Evolutionary conservation across 139 green algal genomes (phyloP).

Genomic region (Haematococcus sp.): DNA sequence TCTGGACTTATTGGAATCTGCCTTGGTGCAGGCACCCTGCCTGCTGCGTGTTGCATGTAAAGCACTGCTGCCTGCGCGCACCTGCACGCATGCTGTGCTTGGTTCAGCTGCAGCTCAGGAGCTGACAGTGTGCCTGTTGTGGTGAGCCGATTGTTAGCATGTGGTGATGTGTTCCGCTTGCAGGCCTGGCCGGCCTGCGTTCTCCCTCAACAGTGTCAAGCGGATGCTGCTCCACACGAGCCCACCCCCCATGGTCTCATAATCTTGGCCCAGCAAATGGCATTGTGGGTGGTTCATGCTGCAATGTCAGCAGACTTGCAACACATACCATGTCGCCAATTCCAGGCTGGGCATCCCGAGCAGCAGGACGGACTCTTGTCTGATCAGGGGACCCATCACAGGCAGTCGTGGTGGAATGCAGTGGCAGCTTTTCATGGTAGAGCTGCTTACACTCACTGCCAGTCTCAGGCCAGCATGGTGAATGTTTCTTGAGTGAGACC

Average conservation of each 20-base stretch:
- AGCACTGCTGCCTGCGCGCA: conserved; percentile 1
- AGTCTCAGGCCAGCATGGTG: too few relatives aligned
- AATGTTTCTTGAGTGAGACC: too few relatives aligned
- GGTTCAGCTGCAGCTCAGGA: neutral
- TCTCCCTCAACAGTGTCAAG: conserved; percentile 13
- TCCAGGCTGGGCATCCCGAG: too few relatives aligned
- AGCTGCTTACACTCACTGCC: too few relatives aligned
- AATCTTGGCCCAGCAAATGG: neutral
- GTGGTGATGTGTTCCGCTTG: neutral
- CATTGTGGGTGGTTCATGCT: neutral
- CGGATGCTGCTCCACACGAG: conserved; percentile 38
- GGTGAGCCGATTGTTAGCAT: neutral
- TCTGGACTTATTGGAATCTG: too few relatives aligned
- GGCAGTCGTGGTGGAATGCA: too few relatives aligned
- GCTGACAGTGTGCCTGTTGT: too few relatives aligned
- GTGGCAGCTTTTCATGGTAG: too few relatives aligned
- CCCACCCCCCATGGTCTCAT: conserved; percentile 26
- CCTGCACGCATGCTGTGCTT: too few relatives aligned
- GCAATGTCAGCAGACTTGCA: neutral
- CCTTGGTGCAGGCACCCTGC: too few relatives aligned
- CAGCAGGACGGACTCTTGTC: too few relatives aligned
- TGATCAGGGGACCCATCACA: too few relatives aligned
- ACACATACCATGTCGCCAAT: neutral
- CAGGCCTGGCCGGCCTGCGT: neutral
- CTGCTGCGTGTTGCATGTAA: neutral